Evolutionary conservation across 441 rosid genomes (phyloP), one percentile per base, ranked within the genome.

Genomic region (Geranium incanum): DNA sequence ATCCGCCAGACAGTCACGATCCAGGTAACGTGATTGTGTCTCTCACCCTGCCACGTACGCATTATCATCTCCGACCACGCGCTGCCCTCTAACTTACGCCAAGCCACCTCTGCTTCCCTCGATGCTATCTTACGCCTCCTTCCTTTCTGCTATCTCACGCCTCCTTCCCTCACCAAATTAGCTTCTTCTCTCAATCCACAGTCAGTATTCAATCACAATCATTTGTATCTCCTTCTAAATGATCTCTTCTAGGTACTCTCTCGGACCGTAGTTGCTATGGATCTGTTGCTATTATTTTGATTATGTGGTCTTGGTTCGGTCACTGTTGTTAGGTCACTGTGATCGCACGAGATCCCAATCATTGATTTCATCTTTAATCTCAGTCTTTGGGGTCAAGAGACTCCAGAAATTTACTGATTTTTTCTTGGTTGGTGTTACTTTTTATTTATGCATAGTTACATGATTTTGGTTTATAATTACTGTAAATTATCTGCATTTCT

Each of bases 21-120:
- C 8, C 43, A 39, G 8, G 50, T 43, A 5, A 59, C 64, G 6
- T 4, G 64, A 57, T 23, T 57, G 19, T 23, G 64, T 11, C 33
- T 28, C 50, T 6, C 50, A 28, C 33, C 33, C 2, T 57, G 64
- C 64, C 64, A 57, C 64, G 64, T 50, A 13, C 16, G 16, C 57
- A 0, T 3, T 57, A 1, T 1, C 63, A 4, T 57, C 63, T 57
- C 28, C 63, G 63, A 57, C 63, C 63, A 57, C 16, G 23, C 7
- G 28, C 21, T 57, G 6, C 64, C 8, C 64, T 6, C 64, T 57
- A 57, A 16, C 64, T 57, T 57, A 57, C 64, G 64, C 64, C 64
- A 57, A 3, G 3, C 8, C 57, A 11, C 57, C 2, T 1, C 50
- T 7, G 50, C 50, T 43, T 43, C 50, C 64, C 23, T 57, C 64